Evolutionary conservation across 352 stramenopile species (phyloP), one percentile per base, ranked within the genome.

Genomic region (Phytophthora quininea): DNA sequence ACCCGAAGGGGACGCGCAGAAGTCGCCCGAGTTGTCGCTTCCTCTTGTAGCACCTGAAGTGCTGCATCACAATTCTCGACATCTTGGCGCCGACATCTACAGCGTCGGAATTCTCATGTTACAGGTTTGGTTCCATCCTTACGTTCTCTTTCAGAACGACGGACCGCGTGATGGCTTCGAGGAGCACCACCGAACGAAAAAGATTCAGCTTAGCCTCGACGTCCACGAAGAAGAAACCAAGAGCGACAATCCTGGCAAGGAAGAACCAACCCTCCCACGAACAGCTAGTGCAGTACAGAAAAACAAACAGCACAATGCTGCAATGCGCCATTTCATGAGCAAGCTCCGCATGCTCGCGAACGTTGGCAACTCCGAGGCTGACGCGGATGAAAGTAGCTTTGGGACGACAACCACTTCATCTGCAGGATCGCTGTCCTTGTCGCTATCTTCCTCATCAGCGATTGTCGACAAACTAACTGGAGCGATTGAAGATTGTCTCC

Each of bases 401-500:
- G 70, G 76, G 30, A 81, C 74, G 6, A 80, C 71, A 2, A 67
- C 76, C 4, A 79, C 78, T 12, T 82, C 76, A 3, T 82, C 75
- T 10, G 69, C 70, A 6, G 14, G 29, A 2, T 62, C 27, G 12
- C 45, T 58, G 37, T 69, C 66, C 27, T 12, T 79, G 29, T 74
- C 70, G 51, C 57, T 75, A 27, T 65, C 65, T 1, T 78, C 73
- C 0, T 73, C 76, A 5, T 69, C 69, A 12, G 63, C 79, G 40
- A 54, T 81, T 24, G 73, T 81, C 1, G 79, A 83, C 49, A 85
- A 81, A 51, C 50, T 90, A 5, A 73, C 83, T 27, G 56, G 63
- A 4, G 57, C 74, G 5, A 83, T 92, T 45, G 64, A 82, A 40
- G 79, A 84, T 24, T 93, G 84, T 52, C 62, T 93, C 19, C 76